A percentile compares a stretch with the other conserved stretches of the same genome.
These are phyloP conservation scores for Penicillium bovifimosum DNA, from an alignment of 495 filamentous ascomycete genomes.

Conservation along the genomic window DNA sequence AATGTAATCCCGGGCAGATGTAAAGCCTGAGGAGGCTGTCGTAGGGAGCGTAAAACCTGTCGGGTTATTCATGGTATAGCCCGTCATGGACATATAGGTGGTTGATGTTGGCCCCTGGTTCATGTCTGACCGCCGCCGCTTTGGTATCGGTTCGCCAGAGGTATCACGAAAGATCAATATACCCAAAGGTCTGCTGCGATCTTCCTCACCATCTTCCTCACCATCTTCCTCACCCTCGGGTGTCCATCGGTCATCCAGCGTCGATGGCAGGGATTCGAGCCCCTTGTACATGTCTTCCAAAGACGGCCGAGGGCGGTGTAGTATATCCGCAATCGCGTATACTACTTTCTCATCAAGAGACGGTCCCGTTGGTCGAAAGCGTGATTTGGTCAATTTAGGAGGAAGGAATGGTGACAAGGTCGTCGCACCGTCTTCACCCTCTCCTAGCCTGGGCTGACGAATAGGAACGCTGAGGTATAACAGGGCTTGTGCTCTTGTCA, in stretches of 20 bases:
- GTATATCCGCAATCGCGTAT: slow-evolving; percentile 56
- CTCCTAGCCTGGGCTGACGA: slow-evolving; percentile 52
- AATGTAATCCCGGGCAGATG: slow-evolving; percentile 42
- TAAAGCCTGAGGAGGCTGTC: slow-evolving; percentile 35
- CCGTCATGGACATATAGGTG: slow-evolving; percentile 20
- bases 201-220: slow-evolving; percentile 53
- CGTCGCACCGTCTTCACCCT: slow-evolving; percentile 45
- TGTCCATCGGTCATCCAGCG: slow-evolving; percentile 61
- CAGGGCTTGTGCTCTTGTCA: slow-evolving; percentile 89
- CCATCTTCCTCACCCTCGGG: slow-evolving; percentile 50
- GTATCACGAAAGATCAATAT: slow-evolving; percentile 11
- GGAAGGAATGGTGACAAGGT: slow-evolving; percentile 60
- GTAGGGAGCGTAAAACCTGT: slow-evolving; percentile 31
- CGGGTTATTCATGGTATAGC: slow-evolving; percentile 26
- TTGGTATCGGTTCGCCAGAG: slow-evolving; percentile 25
- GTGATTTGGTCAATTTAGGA: slow-evolving; percentile 36
- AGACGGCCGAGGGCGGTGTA: slow-evolving; percentile 52
- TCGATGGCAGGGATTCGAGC: slow-evolving; percentile 40
- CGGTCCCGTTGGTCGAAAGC: slow-evolving; percentile 55
- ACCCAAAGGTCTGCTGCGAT: slow-evolving; percentile 30
- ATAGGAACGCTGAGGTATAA: slow-evolving; percentile 86
- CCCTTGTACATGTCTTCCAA: slow-evolving; percentile 42
- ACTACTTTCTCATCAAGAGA: slow-evolving; percentile 48
- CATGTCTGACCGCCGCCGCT: slow-evolving; percentile 32
- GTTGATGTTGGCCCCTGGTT: slow-evolving; percentile 19